A percentile compares a stretch with the other conserved stretches of the same genome.
Evolutionary conservation across 1,284 basidiomycete genomes (phyloP).

Genomic region (Pseudozyma tsukubaensis): DNA sequence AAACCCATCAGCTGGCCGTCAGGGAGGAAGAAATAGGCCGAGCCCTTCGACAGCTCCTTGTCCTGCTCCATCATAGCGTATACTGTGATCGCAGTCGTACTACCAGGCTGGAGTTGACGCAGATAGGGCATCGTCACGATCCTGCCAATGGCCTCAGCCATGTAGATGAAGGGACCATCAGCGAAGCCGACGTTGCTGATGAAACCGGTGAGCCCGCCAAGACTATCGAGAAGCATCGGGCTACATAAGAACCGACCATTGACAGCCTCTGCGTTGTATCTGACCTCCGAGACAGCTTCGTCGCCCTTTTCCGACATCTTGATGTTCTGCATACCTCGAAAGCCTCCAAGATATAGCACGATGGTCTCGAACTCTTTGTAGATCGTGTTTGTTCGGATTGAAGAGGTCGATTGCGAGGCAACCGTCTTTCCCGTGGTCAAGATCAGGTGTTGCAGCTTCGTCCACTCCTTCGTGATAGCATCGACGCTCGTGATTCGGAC

Average conservation of each 20-base stretch:
- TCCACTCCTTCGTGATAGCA: slow-evolving; percentile 20
- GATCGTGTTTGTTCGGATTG: slow-evolving; percentile 31
- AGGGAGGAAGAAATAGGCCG: slow-evolving; percentile 37
- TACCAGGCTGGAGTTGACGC: slow-evolving; percentile 21
- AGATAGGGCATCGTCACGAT: slow-evolving; percentile 31
- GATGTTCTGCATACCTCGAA: slow-evolving; percentile 51
- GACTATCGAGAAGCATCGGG: slow-evolving; percentile 51
- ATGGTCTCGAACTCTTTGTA: slow-evolving; percentile 51
- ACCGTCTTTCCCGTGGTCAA: slow-evolving; percentile 17
- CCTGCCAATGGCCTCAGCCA: slow-evolving; percentile 47
- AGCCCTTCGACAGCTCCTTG: slow-evolving; percentile 36
- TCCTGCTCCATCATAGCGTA: slow-evolving; percentile 41
- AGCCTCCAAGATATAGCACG: slow-evolving; percentile 41
- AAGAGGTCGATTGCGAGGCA: slow-evolving; percentile 11
- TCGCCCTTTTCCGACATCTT: slow-evolving; percentile 38
- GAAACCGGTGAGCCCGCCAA: slow-evolving; percentile 53
- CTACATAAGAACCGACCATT: slow-evolving; percentile 40
- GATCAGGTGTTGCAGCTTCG: slow-evolving; percentile 36
- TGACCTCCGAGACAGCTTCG: slow-evolving; percentile 46
- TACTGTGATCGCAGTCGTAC: slow-evolving; percentile 17
- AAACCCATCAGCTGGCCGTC: slow-evolving; percentile 35
- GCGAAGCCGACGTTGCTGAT: slow-evolving; percentile 54
- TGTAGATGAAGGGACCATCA: slow-evolving; percentile 38
- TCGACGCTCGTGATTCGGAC: slow-evolving; percentile 14
- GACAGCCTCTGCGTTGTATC: slow-evolving; percentile 24